phyloP scores from a whole-genome alignment of 345 rosid species.

The Nasturtium officinale region DNA sequence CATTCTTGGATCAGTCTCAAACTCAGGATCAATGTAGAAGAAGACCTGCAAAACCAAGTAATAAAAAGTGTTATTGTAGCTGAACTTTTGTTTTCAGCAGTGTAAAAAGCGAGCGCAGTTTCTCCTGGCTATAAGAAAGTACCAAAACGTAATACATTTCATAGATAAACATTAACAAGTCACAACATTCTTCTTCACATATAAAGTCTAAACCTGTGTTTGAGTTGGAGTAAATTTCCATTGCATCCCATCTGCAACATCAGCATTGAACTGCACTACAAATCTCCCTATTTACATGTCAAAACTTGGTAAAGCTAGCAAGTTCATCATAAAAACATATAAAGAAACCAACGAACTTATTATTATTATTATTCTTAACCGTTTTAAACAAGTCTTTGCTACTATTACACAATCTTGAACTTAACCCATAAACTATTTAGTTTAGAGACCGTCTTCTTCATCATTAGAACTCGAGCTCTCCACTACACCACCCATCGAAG shows the following conservation, averaged over 20 bases:
- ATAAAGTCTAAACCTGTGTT: constrained; percentile 64
- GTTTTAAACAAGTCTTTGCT: constrained; percentile 15
- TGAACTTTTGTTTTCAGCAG: constrained; percentile 82
- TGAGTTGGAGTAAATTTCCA: constrained; percentile 96
- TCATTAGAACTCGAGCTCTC: constrained; percentile 33
- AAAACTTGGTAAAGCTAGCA: neutral
- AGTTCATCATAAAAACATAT: constrained; percentile 15
- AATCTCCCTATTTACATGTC: constrained; percentile 63
- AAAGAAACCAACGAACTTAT: too few relatives aligned
- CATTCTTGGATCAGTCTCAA: constrained; percentile 90
- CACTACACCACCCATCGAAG: neutral
- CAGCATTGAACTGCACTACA: constrained; percentile 92
- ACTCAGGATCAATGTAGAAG: constrained; percentile 94
- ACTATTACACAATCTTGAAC: constrained; percentile 5
- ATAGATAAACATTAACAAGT: too few relatives aligned
- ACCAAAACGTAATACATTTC: too few relatives aligned
- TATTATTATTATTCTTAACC: constrained; percentile 7
- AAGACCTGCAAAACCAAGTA: constrained; percentile 61
- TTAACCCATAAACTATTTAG: neutral
- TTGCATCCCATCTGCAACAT: constrained; percentile 97
- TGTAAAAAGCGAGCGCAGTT: constrained; percentile 95
- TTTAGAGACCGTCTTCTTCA: constrained; percentile 28
- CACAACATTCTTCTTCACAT: constrained; percentile 5
- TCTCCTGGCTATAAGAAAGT: constrained; percentile 74
- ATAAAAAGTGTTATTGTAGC: constrained; percentile 51